Conservation (phyloP, 495 filamentous ascomycete species). For the Aspergillus avenaceus region DNA sequence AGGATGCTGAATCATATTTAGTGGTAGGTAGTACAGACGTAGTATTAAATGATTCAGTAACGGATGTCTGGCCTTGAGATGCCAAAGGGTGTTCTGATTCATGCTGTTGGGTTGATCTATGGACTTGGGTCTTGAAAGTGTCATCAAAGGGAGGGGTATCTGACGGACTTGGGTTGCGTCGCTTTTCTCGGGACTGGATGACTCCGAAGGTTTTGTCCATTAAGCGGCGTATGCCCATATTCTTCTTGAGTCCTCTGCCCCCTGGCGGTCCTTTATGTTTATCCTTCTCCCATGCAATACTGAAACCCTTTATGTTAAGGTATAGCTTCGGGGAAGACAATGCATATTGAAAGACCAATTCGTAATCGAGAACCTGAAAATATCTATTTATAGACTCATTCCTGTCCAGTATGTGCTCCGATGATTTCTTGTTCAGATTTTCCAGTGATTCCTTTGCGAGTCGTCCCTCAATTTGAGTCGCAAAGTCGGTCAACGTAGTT, state of each 20-base stretch:
- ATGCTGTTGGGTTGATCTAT: neutral
- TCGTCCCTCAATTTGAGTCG: slow-evolving; percentile 34
- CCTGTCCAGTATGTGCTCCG: slow-evolving; percentile 14
- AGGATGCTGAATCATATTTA: neutral
- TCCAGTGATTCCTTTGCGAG: slow-evolving; percentile 23
- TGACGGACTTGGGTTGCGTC: neutral
- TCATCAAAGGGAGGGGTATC: neutral
- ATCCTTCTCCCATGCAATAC: slow-evolving; percentile 24
- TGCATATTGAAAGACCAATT: slow-evolving; percentile 33
- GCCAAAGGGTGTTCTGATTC: slow-evolving; percentile 3
- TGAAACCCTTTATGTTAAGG: slow-evolving; percentile 34
- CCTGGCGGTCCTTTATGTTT: slow-evolving; percentile 19
- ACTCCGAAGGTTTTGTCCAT: slow-evolving; percentile 7
- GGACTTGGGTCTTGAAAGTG: neutral
- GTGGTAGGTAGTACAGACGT: neutral
- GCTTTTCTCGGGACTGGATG: neutral
- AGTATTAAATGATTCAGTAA: neutral
- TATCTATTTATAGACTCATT: slow-evolving; percentile 22
- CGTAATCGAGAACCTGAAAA: slow-evolving; percentile 35
- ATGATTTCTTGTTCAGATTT: slow-evolving; percentile 9
- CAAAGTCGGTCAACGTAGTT: slow-evolving; percentile 34
- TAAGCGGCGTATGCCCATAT: slow-evolving; percentile 10
- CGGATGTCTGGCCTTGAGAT: slow-evolving; percentile 3
- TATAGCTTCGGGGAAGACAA: slow-evolving; percentile 20
- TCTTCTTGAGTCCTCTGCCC: slow-evolving; percentile 18